phyloP scores from a whole-genome alignment of 208 protist species.

The Crithidia acanthocephali region DNA sequence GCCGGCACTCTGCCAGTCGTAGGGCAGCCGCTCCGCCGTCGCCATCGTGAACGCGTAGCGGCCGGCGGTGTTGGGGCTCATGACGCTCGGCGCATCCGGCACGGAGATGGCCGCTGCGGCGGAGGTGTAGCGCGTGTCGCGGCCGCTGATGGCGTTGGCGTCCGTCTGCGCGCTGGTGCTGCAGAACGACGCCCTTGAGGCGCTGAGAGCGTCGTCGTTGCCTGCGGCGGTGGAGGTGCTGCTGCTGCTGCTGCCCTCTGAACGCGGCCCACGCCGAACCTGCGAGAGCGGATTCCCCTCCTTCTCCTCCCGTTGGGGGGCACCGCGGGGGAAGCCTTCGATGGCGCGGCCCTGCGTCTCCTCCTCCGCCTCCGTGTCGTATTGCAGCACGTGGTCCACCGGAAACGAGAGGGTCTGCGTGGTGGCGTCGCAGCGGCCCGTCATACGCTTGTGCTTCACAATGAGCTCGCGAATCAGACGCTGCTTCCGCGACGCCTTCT shows the following conservation, averaged over 20 bases:
- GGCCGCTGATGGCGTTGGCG: neutral
- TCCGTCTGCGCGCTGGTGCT: constrained; percentile 24
- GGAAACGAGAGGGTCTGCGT: constrained; percentile 60
- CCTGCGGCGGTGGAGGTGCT: constrained; percentile 6
- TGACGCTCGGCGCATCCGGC: constrained; percentile 9
- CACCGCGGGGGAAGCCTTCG: neutral
- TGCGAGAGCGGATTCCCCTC: constrained; percentile 2
- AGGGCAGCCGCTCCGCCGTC: constrained; percentile 43
- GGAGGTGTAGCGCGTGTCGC: constrained; percentile 16
- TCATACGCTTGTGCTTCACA: constrained; percentile 48
- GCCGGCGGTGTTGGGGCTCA: constrained; percentile 25
- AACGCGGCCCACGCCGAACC: neutral
- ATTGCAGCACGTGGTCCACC: constrained; percentile 4
- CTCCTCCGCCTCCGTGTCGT: neutral
- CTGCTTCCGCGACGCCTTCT: constrained; percentile 55
- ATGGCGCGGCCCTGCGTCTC: neutral
- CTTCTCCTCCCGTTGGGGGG: neutral
- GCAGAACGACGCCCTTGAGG: neutral
- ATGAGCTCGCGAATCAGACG: constrained; percentile 63
- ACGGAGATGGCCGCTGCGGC: constrained; percentile 12
- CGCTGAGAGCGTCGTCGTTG: constrained; percentile 7
- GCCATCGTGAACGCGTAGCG: constrained; percentile 28
- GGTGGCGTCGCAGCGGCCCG: constrained; percentile 45
- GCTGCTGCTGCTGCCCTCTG: neutral
- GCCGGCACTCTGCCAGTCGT: constrained; percentile 63